Percentiles rank a stretch among this genome's conserved stretches.
Conservation (phyloP, 78 protist species). For the Cavenderia fasciculata region DNA sequence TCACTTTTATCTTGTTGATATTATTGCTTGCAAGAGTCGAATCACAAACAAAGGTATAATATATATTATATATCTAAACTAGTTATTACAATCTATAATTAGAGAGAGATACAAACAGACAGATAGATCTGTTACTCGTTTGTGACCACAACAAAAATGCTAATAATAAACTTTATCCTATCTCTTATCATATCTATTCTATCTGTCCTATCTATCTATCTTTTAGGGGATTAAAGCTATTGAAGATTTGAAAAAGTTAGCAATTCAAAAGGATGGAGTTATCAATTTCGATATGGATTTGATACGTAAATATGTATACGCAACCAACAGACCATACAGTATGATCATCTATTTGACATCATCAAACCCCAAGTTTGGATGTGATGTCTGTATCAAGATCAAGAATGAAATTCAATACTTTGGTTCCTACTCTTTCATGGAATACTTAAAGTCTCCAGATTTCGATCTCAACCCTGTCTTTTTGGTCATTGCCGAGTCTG, state of each 20-base stretch:
- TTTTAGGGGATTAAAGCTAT: too few species aligned
- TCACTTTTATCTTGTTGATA: too few species aligned
- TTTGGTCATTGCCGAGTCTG: constrained; percentile 18
- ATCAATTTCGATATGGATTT: not conserved
- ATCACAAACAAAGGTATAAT: too few species aligned
- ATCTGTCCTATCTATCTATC: too few species aligned
- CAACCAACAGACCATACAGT: constrained; percentile 30
- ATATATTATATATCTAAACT: too few species aligned
- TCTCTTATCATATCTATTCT: too few species aligned
- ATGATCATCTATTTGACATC: constrained; percentile 3
- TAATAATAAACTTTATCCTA: too few species aligned
- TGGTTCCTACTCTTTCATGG: not conserved
- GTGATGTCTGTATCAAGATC: constrained; percentile 10
- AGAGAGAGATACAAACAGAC: too few species aligned
- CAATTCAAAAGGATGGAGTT: not conserved
- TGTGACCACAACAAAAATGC: too few species aligned
- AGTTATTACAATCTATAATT: too few species aligned
- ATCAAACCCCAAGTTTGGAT: constrained; percentile 34
- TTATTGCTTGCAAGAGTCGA: too few species aligned
- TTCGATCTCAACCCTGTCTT: constrained; percentile 42
- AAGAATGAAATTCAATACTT: not conserved
- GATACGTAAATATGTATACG: not conserved
- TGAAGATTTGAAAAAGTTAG: constrained; percentile 4
- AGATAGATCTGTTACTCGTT: too few species aligned
- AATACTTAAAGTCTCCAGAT: constrained; percentile 4